A percentile compares a stretch with the other conserved stretches of the same genome.
Evolutionary conservation across 495 filamentous ascomycete species (phyloP).

Genomic region (Lasiosphaeriaceae sp.): DNA sequence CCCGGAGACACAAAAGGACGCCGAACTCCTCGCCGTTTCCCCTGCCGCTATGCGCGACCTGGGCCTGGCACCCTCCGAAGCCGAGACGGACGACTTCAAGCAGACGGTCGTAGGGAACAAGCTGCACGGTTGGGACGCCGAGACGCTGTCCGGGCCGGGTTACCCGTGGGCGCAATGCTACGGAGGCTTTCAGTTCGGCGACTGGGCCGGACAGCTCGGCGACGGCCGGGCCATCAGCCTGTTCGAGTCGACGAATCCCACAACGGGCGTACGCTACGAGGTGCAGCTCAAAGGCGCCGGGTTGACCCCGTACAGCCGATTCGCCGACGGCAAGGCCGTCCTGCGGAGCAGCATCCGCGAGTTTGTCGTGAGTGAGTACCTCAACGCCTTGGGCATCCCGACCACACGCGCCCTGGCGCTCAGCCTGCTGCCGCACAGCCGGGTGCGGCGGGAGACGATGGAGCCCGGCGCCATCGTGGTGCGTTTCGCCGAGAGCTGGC

Average conservation of each 20-base stretch:
- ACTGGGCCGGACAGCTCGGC: slow-evolving; percentile 94
- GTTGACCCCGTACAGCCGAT: slow-evolving; percentile 88
- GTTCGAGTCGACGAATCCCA: slow-evolving; percentile 81
- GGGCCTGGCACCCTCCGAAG: slow-evolving; percentile 63
- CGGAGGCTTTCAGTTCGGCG: slow-evolving; percentile 80
- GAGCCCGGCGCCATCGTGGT: slow-evolving; percentile 93
- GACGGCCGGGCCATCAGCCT: slow-evolving; percentile 92
- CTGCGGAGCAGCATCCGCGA: slow-evolving; percentile 87
- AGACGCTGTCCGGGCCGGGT: slow-evolving; percentile 60
- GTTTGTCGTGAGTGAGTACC: slow-evolving; percentile 82
- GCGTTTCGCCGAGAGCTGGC: slow-evolving; percentile 86
- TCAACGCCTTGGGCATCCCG: slow-evolving; percentile 81
- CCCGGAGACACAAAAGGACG: slow-evolving; percentile 62
- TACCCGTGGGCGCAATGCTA: slow-evolving; percentile 99
- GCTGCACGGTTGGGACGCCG: slow-evolving; percentile 57
- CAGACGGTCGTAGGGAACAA: slow-evolving; percentile 75
- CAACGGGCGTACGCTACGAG: slow-evolving; percentile 71
- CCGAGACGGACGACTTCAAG: slow-evolving; percentile 69
- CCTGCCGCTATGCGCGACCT: slow-evolving; percentile 72
- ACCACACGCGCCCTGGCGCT: slow-evolving; percentile 82
- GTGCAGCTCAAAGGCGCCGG: slow-evolving; percentile 93
- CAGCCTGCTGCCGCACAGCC: slow-evolving; percentile 65
- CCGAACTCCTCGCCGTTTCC: slow-evolving; percentile 78
- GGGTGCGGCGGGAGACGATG: slow-evolving; percentile 73
- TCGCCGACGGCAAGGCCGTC: slow-evolving; percentile 96